Evolutionary conservation across 106 monocot genomes (phyloP).

Genomic region (Gastrodia elata): DNA sequence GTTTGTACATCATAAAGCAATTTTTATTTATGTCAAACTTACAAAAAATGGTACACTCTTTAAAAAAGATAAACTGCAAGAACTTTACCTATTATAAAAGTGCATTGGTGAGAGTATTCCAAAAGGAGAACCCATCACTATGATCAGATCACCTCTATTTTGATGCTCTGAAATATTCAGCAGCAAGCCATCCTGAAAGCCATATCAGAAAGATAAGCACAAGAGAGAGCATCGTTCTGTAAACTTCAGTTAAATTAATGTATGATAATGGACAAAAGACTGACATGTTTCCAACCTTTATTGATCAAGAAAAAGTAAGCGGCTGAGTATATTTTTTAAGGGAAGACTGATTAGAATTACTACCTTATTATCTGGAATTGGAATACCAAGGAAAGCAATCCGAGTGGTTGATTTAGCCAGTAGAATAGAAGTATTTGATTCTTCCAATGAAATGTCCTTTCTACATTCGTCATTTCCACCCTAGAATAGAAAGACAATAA

Average conservation of each 20-base stretch:
- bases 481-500: slow-evolving; percentile 20
- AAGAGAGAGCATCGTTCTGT: background rate
- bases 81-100: slow-evolving; percentile 79
- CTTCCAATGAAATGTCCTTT: slow-evolving; percentile 17
- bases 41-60: background rate
- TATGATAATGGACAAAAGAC: background rate
- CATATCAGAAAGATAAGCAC: background rate
- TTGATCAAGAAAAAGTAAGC: background rate
- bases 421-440: slow-evolving; percentile 11
- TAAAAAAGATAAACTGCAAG: background rate
- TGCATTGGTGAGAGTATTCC: slow-evolving; percentile 72
- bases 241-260: background rate
- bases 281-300: background rate
- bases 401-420: slow-evolving; percentile 39
- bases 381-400: slow-evolving; percentile 72
- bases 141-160: slow-evolving; percentile 60
- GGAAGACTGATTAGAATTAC: background rate
- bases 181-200: slow-evolving; percentile 26
- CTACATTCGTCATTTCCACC: slow-evolving; percentile 25
- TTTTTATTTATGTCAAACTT: background rate
- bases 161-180: slow-evolving; percentile 44
- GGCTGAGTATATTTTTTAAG: background rate
- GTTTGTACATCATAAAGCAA: background rate
- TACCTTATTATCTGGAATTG: slow-evolving; percentile 40
- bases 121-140: slow-evolving; percentile 89